A percentile compares a stretch with the other conserved stretches of the same genome.
Evolutionary conservation across 805 yeast genomes (phyloP).

Genomic region (Candida koratica): DNA sequence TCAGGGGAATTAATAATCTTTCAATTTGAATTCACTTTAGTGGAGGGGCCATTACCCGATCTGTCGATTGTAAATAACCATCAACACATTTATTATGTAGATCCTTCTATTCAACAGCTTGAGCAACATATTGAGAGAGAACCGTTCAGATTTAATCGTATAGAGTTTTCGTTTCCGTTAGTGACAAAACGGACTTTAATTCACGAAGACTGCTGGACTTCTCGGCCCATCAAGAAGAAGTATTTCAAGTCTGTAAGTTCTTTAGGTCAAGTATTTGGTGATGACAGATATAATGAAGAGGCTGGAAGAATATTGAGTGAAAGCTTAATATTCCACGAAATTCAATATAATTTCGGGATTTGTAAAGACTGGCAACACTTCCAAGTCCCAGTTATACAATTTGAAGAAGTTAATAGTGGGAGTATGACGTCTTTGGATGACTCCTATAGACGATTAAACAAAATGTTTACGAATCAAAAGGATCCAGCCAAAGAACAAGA

Average conservation of each 20-base stretch:
- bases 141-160: slow-evolving; percentile 18
- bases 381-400: slow-evolving; percentile 21
- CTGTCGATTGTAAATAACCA: slow-evolving; percentile 9
- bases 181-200: slow-evolving; percentile 33
- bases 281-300: slow-evolving; percentile 33
- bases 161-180: slow-evolving; percentile 22
- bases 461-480: slow-evolving; percentile 13
- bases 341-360: slow-evolving; percentile 25
- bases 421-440: slow-evolving; percentile 28
- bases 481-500: slow-evolving; percentile 4
- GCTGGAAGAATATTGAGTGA: slow-evolving; percentile 32
- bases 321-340: slow-evolving; percentile 36
- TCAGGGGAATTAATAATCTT: slow-evolving; percentile 44
- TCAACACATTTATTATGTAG: slow-evolving; percentile 22
- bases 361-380: slow-evolving; percentile 34
- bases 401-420: slow-evolving; percentile 12
- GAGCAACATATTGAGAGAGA: slow-evolving; percentile 13
- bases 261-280: slow-evolving; percentile 47
- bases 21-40: slow-evolving; percentile 26
- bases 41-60: slow-evolving; percentile 24
- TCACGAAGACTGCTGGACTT: slow-evolving; percentile 54
- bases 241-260: slow-evolving; percentile 50
- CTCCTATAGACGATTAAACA: slow-evolving; percentile 31
- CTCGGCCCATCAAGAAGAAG: slow-evolving; percentile 33
- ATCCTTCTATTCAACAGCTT: slow-evolving; percentile 24